phyloP scores from a whole-genome alignment of 2,329 filamentous ascomycete genomes.

The Uncinocarpus reesii region DNA sequence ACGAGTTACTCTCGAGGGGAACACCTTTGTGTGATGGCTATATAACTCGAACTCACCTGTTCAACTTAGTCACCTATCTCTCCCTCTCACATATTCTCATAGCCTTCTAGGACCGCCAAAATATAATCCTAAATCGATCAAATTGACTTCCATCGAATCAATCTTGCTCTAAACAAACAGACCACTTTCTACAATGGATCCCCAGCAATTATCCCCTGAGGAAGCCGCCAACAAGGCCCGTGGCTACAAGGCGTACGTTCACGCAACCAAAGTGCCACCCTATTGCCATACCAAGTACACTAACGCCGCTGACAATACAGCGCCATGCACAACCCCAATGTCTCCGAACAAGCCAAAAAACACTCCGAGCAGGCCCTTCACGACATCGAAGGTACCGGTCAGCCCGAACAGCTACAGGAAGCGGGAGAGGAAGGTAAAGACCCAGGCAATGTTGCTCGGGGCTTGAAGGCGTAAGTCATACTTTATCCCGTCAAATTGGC shows the following conservation, averaged over 20 bases:
- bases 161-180: neutral
- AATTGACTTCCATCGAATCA: neutral
- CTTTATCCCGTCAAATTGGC: neutral
- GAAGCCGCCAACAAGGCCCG: conserved; percentile 7
- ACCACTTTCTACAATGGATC: neutral
- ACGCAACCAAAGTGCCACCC: neutral
- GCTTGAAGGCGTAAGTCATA: conserved; percentile 17
- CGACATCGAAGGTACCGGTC: neutral
- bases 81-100: too few species aligned
- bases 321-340: conserved; percentile 14
- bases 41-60: neutral
- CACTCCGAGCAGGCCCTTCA: conserved; percentile 13
- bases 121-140: neutral
- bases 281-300: neutral
- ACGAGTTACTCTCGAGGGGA: neutral
- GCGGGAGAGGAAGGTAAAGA: conserved; percentile 11
- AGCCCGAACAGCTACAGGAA: conserved; percentile 2
- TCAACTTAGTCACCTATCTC: neutral
- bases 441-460: conserved; percentile 15
- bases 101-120: too few species aligned
- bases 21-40: neutral
- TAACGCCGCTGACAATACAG: neutral
- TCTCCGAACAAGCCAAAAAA: conserved; percentile 16
- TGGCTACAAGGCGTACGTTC: conserved; percentile 12
- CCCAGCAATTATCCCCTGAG: conserved; percentile 2